Evolutionary conservation across 805 yeast genomes (phyloP), one percentile per base, ranked within the genome.

Genomic region (Yarrowia alimentaria): DNA sequence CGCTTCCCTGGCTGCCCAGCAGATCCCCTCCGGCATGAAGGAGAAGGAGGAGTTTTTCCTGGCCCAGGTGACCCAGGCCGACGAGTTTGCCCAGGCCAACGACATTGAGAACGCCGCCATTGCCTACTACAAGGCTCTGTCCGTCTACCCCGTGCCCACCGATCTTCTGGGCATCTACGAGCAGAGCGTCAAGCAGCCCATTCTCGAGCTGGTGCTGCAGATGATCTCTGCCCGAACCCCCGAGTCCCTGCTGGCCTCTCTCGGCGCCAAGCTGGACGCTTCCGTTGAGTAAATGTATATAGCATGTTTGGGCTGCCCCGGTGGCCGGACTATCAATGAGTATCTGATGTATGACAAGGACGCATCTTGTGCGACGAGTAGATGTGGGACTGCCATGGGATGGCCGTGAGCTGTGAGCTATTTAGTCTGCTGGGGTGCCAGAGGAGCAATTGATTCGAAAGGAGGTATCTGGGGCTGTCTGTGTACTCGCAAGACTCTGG

Each of bases 171-270:
- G 83, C 47, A 81, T 91, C 61, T 91, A 87, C 71, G 96, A 91
- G 73, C 85, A 85, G 73, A 77, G 90, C 49, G 80, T 91, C 57
- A 90, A 93, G 48, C 83, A 81, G 64, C 81, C 78, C 37, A 81
- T 90, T 53, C 82, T 88, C 65, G 96, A 89, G 64, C 74, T 81
- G 59, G 77, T 91, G 60, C 85, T 89, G 60, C 77, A 84, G 77
- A 82, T 90, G 89, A 82, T 91, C 66, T 94, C 95, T 52, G 78
- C 86, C 60, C 78, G 84, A 61, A 97, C 97, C 38, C 97, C 98
- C 12, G 60, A 61, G 21, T 79, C 86, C 47, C 80, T 88, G 57
- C 79, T 85, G 35, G 75, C 78, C 56, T 80, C 84, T 58, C 71
- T 88, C 57, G 78, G 79, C 54, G 74, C 31, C 31, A 17, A 26